Conservation (phyloP, 768 basidiomycete genomes). For the Tulasnella sp. region DNA sequence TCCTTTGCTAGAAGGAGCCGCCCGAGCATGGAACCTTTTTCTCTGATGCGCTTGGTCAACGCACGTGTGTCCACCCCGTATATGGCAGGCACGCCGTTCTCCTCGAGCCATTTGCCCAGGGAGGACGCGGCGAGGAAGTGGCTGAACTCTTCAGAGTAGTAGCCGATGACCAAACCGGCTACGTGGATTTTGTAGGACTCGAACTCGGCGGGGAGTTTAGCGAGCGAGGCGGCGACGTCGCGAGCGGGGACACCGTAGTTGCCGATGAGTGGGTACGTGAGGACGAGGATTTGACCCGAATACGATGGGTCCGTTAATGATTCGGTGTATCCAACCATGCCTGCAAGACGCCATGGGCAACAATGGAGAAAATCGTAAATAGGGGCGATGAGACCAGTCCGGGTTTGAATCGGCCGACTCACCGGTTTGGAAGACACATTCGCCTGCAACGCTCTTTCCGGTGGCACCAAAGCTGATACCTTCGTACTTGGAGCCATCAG, state of each 20-base stretch:
- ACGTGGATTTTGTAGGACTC: constrained; percentile 95
- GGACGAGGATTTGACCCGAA: constrained; percentile 93
- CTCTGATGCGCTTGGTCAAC: constrained; percentile 92
- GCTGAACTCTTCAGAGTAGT: constrained; percentile 91
- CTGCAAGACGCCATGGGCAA: constrained; percentile 43
- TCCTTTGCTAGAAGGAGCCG: constrained; percentile 68
- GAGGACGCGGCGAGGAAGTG: constrained; percentile 91
- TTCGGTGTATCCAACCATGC: constrained; percentile 99
- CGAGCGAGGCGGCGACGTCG: constrained; percentile 41
- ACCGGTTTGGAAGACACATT: constrained; percentile 99
- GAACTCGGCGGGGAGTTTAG: constrained; percentile 69
- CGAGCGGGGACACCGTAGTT: constrained; percentile 95
- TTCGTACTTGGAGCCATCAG: constrained; percentile 80
- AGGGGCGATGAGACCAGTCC: neutral
- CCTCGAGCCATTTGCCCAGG: constrained; percentile 88
- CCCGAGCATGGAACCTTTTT: constrained; percentile 90
- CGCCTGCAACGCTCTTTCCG: constrained; percentile 86
- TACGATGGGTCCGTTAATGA: constrained; percentile 98
- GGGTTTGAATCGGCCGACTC: constrained; percentile 36
- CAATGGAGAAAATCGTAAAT: neutral
- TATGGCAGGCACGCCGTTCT: constrained; percentile 89
- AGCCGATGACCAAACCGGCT: constrained; percentile 84
- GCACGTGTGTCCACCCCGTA: constrained; percentile 96
- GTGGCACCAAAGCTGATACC: constrained; percentile 94
- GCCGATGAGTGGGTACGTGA: constrained; percentile 95